Conservation (phyloP, 140 eudicot genomes). For the Erigeron philadelphicus region DNA sequence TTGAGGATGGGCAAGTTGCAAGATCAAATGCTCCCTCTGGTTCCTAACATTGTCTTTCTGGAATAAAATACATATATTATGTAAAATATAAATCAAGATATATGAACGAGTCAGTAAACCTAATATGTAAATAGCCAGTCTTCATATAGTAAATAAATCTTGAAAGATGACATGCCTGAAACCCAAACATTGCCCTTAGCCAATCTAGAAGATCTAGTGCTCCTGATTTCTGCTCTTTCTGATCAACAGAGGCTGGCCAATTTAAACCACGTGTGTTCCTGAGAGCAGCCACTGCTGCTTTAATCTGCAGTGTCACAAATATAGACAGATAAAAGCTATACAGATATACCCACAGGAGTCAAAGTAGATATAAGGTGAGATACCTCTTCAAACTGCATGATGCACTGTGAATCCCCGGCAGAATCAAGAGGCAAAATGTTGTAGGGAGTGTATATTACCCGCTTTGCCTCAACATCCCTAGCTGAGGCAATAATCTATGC, state of each 20-base stretch:
- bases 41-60: constrained; percentile 97
- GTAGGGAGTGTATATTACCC: constrained; percentile 80
- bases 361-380: constrained; percentile 16
- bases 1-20: constrained; percentile 86
- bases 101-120: constrained; percentile 5
- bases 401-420: constrained; percentile 80
- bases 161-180: constrained; percentile 64
- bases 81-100: constrained; percentile 19
- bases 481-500: constrained; percentile 91
- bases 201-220: constrained; percentile 91
- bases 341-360: not conserved
- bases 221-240: constrained; percentile 63
- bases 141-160: constrained; percentile 14
- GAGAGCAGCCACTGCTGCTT: constrained; percentile 84
- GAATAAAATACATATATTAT: constrained; percentile 20
- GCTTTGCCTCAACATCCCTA: constrained; percentile 87
- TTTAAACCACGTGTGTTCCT: constrained; percentile 58
- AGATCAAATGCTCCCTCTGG: constrained; percentile 83
- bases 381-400: constrained; percentile 98
- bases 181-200: constrained; percentile 94
- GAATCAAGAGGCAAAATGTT: constrained; percentile 94
- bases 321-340: not conserved
- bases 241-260: constrained; percentile 87
- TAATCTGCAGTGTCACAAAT: constrained; percentile 48
- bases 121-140: constrained; percentile 9